Evolutionary conservation across 768 basidiomycete species (phyloP), one percentile per base, ranked within the genome.

Genomic region (Calvatia gigantea): DNA sequence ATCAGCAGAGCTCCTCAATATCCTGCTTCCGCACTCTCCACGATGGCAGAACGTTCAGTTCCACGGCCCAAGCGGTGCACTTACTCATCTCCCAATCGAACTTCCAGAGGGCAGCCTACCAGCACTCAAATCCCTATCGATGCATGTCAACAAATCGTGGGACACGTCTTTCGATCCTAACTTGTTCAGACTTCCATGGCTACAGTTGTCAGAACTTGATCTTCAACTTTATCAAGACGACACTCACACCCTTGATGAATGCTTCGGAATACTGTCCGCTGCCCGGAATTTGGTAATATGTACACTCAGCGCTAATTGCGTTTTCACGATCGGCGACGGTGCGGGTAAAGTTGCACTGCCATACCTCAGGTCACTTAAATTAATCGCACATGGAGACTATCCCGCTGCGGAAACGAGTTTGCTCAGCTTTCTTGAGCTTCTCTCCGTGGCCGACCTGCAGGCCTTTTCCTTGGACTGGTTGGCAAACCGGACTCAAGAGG

Each of bases 21-120:
- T 64, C 8, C 65, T 77, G n/a, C 59, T 69, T 7, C 63, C 62
- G 8, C 69, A 75, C 45, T 65, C 67, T 14, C 58, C 60, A 28
- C 73, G 76, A 8, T 77, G 73, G 74, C 67, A 64, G 45, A 59
- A 73, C 53, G 61, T 76, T 29, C 57, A 71, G 15, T 62, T 80
- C 27, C 53, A 59, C 9, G 62, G 73, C 27, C 74, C 74, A 1
- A 67, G 65, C 31, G 57, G 62, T 19, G 68, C 62, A 49, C 54
- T 73, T 35, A 39, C 55, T 6, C 51, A 62, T 8, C 56, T 73
- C 2, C 68, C 67, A 51, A 11, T 7, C 35, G 38, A 60, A 23
- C 53, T 63, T 2, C 31, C 63, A 9, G 62, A 65, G 27, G 54
- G 58, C 12, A 57, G 61, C 6, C 65, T 73, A 29, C 69, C 70